Conservation (phyloP, 495 filamentous ascomycete genomes). For the Lentithecium fluviatile region DNA sequence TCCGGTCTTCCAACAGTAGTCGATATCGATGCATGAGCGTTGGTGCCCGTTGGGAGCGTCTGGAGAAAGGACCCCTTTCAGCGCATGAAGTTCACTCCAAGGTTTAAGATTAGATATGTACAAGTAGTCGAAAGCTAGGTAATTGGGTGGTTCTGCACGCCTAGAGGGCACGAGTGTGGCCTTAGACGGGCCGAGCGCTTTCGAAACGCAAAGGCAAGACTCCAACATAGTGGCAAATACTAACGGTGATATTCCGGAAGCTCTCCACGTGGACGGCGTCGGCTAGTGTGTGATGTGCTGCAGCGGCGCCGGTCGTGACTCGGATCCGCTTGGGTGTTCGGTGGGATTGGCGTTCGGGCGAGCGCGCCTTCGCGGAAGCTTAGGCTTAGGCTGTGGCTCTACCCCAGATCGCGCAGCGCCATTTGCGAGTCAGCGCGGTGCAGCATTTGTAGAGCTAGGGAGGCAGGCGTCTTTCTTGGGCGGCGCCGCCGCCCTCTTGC, state of each 20-base stretch:
- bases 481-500: neutral
- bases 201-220: neutral
- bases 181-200: slow-evolving; percentile 11
- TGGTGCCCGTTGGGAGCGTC: neutral
- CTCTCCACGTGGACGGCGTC: slow-evolving; percentile 6
- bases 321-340: neutral
- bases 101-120: neutral
- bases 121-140: slow-evolving; percentile 7
- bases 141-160: slow-evolving; percentile 1
- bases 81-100: slow-evolving; percentile 11
- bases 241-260: slow-evolving; percentile 8
- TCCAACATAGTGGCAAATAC: slow-evolving; percentile 11
- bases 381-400: neutral
- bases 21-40: slow-evolving; percentile 15
- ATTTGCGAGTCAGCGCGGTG: slow-evolving; percentile 7
- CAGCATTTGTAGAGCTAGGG: slow-evolving; percentile 1
- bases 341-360: neutral
- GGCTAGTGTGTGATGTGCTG: slow-evolving; percentile 6
- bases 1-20: slow-evolving; percentile 5
- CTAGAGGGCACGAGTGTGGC: neutral
- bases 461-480: too few relatives aligned
- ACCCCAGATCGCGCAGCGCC: slow-evolving; percentile 6
- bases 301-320: neutral
- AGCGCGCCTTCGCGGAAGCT: too few relatives aligned
- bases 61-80: neutral